Evolutionary conservation across 805 yeast genomes (phyloP).

Genomic region (Wickerhamomyces silvicola): DNA sequence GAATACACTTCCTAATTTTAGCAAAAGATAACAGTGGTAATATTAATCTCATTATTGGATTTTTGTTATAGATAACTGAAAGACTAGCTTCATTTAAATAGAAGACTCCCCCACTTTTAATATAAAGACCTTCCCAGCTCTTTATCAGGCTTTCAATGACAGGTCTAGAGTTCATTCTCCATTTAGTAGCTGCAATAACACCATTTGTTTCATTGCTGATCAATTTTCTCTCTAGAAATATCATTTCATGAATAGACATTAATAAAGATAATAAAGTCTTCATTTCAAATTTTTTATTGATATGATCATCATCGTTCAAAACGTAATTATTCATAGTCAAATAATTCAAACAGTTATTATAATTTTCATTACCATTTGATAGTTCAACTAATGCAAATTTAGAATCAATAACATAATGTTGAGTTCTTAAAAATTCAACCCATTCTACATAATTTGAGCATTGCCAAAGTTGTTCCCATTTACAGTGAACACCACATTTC

Average conservation of each 20-base stretch:
- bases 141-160: slow-evolving; percentile 49
- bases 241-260: slow-evolving; percentile 61
- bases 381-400: slow-evolving; percentile 49
- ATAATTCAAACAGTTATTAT: slow-evolving; percentile 39
- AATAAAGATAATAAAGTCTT: slow-evolving; percentile 49
- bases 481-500: slow-evolving; percentile 61
- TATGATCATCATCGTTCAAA: slow-evolving; percentile 28
- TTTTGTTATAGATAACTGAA: slow-evolving; percentile 37
- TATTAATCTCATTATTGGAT: slow-evolving; percentile 55
- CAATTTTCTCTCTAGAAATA: slow-evolving; percentile 43
- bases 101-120: slow-evolving; percentile 57
- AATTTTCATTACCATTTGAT: slow-evolving; percentile 46
- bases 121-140: slow-evolving; percentile 61
- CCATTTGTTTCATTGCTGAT: slow-evolving; percentile 31
- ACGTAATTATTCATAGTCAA: slow-evolving; percentile 35
- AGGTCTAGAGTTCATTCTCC: slow-evolving; percentile 63
- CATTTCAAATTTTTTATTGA: slow-evolving; percentile 33
- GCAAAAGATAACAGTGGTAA: slow-evolving; percentile 63
- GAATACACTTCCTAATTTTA: slow-evolving; percentile 56
- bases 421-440: slow-evolving; percentile 33
- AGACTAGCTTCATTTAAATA: slow-evolving; percentile 43
- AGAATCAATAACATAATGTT: slow-evolving; percentile 40
- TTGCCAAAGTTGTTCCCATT: slow-evolving; percentile 53
- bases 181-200: slow-evolving; percentile 45
- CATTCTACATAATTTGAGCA: slow-evolving; percentile 46